These are phyloP conservation scores for Citrullus amarus DNA, from an alignment of 306 rosid species.

Conservation along the genomic window DNA sequence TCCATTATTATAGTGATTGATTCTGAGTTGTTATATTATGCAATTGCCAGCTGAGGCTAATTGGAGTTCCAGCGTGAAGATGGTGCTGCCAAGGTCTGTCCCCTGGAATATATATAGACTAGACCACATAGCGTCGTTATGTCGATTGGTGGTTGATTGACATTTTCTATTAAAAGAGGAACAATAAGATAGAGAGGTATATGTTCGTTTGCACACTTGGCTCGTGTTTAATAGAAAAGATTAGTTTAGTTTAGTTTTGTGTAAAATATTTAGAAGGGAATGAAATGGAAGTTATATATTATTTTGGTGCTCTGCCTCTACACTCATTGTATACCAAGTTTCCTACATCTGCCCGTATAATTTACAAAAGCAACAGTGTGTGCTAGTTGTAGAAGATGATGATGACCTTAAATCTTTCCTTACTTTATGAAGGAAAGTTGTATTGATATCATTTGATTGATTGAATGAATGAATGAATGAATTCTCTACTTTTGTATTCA, in stretches of 20 bases:
- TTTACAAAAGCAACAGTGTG: not conserved
- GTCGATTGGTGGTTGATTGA: not conserved
- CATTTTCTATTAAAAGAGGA: not conserved
- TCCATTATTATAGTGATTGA: not conserved
- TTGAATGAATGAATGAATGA: not conserved
- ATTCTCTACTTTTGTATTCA: not conserved
- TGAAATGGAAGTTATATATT: not conserved
- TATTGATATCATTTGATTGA: not conserved
- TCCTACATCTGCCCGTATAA: not conserved
- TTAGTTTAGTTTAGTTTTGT: not conserved
- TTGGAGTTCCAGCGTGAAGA: constrained; percentile 42
- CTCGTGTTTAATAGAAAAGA: not conserved
- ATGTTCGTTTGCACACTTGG: not conserved
- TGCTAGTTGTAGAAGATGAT: not conserved
- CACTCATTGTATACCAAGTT: not conserved
- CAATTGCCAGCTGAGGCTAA: constrained; percentile 16
- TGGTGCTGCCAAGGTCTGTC: not conserved
- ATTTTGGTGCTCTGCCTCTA: not conserved
- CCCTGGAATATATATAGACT: not conserved
- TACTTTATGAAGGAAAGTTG: not conserved
- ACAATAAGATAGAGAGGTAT: not conserved
- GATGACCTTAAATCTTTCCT: not conserved
- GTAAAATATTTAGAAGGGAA: not conserved
- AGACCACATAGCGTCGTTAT: not conserved
- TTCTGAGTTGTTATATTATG: constrained; percentile 24